Conservation (phyloP, 306 rosid species). For the Carpinus fangiana region DNA sequence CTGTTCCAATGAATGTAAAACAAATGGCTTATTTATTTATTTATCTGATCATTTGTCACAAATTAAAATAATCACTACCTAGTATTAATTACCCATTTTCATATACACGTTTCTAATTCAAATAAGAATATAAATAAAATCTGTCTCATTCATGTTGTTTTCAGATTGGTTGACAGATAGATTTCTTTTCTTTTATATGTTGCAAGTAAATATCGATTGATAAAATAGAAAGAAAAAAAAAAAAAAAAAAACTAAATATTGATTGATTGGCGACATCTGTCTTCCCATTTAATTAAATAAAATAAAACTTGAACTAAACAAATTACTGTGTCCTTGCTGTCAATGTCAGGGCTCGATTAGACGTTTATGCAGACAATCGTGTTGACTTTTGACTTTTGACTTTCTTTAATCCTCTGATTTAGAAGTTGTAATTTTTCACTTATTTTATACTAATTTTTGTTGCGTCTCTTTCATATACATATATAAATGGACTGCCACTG, state of each 20-base stretch:
- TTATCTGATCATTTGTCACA: background rate
- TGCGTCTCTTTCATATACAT: background rate
- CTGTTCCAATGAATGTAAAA: background rate
- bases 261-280: slow-evolving; percentile 2
- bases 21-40: background rate
- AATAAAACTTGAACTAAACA: background rate
- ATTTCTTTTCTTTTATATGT: background rate
- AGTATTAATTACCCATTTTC: background rate
- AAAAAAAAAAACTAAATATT: too few species aligned
- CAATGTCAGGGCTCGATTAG: too few species aligned
- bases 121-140: background rate
- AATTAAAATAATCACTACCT: background rate
- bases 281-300: background rate
- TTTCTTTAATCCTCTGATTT: background rate
- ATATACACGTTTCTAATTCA: background rate
- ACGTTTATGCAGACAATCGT: too few species aligned
- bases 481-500: background rate
- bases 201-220: background rate
- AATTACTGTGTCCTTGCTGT: too few species aligned
- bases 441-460: background rate
- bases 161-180: background rate
- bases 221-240: too few species aligned
- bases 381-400: background rate
- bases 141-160: background rate
- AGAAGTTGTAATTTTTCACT: too few species aligned